phyloP scores from a whole-genome alignment of 257 asterid genomes.

The Thymus mandschuricus region DNA sequence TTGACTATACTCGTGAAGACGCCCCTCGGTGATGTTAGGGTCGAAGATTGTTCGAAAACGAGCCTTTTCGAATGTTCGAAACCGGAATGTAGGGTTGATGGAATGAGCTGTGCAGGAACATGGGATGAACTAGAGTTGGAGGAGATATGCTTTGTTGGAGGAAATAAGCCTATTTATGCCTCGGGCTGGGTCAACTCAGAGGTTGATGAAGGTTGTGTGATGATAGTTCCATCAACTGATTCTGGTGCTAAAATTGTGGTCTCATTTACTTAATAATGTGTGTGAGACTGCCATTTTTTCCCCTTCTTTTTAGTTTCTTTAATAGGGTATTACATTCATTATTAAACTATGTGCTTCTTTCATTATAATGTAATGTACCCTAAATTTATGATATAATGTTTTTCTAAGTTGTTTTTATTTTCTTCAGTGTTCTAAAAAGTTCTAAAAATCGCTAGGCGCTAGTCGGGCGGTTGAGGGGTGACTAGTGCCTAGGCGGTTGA shows the following conservation, averaged over 20 bases:
- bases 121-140: conserved; percentile 52
- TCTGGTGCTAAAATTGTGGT: conserved; percentile 41
- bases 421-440: too few relatives aligned
- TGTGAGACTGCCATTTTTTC: neutral
- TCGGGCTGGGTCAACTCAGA: conserved; percentile 62
- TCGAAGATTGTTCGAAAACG: conserved; percentile 36
- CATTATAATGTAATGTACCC: too few relatives aligned
- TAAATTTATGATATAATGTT: too few relatives aligned
- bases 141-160: conserved; percentile 44
- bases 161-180: conserved; percentile 41
- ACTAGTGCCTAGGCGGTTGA: too few relatives aligned
- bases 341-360: too few relatives aligned
- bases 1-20: conserved; percentile 42
- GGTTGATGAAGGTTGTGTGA: conserved; percentile 52
- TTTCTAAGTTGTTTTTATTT: too few relatives aligned
- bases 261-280: conserved; percentile 23
- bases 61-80: conserved; percentile 29
- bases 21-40: conserved; percentile 37
- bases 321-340: too few relatives aligned
- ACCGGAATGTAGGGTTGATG: neutral
- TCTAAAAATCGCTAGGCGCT: too few relatives aligned
- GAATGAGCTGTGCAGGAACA: conserved; percentile 26
- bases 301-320: too few relatives aligned
- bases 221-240: conserved; percentile 42
- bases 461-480: too few relatives aligned